Conservation (phyloP, 345 rosid species). For the Gossypium sturtianum region DNA sequence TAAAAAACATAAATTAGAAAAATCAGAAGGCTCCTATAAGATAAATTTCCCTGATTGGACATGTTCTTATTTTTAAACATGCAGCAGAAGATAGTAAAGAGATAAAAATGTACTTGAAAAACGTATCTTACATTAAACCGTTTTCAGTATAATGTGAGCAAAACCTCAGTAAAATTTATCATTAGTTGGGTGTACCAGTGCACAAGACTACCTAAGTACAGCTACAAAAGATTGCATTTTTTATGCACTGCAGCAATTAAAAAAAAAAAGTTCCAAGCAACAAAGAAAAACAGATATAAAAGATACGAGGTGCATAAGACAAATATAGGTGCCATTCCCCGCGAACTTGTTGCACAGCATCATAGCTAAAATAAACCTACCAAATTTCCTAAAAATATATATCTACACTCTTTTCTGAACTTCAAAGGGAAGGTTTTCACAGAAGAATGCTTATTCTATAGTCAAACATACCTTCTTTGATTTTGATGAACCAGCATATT, state of each 20-base stretch:
- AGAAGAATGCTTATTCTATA: constrained; percentile 2
- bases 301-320: background rate
- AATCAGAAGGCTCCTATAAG: constrained; percentile 1
- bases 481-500: constrained; percentile 79
- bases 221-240: background rate
- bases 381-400: background rate
- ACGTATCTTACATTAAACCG: background rate
- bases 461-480: constrained; percentile 61
- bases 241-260: background rate
- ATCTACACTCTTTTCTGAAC: background rate
- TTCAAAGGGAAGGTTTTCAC: background rate
- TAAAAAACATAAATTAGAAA: constrained; percentile 18
- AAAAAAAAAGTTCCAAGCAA: background rate
- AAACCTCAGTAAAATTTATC: background rate
- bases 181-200: background rate
- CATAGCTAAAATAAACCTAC: background rate
- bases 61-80: background rate
- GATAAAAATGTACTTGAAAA: background rate
- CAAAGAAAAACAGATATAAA: background rate
- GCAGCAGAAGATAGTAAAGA: background rate
- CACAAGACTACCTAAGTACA: background rate
- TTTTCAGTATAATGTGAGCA: background rate
- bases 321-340: background rate
- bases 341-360: background rate
- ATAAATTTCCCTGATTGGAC: background rate